Base-by-base conservation (phyloP, 2,329 filamentous ascomycete species). In the Berkeleyomyces basicola region DNA sequence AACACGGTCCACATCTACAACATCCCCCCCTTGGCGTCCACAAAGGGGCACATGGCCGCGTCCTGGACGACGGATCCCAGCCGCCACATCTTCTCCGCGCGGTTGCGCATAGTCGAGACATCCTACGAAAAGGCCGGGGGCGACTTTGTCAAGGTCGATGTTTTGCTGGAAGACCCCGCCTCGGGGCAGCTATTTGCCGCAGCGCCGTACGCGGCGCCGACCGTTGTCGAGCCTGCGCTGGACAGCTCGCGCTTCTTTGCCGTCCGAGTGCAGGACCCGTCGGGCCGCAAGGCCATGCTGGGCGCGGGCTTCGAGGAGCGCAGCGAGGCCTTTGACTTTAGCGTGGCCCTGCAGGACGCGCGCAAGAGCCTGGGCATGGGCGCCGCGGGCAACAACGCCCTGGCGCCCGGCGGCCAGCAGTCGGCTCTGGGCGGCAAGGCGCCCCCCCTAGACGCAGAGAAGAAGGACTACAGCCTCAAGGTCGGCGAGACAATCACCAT, bases 231-330 rank as follows among this genome's bases (percentile, higher is more conserved):
- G 74, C 81, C 88, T 67, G 87, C 88, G 23, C 76, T 87, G 31
- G 90, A 95, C 71, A 88, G 84, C 70, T 85, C 82, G 65, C 82
- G 90, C 42, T 95, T 95, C 78, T 95, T 95, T 70, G 90, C 90
- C 4, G 71, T 95, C 43, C 79, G 87, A 11, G 89, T 95, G 1
- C 83, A 88, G 64, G 88, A 90, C 66, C 85, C 84, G 43, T 80
- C 81, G 47, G 85, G 87, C 1, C 79, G 85, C 68, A 91, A 90
- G 72, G 90, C 90, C 9, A 81, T 87, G 55, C 74, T 96, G 64
- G 90, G 90, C 7, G 82, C 95, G 67, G 90, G 90, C 7, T 95
- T 95, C 70, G 89, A 95, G 76, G 89, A 95, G 72, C 78, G 90
- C 59, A 84, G 82, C 69, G 88, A 92, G 68, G 88, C 90, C 1